phyloP scores from a whole-genome alignment of 768 basidiomycete genomes.

The Astraeus odoratus region DNA sequence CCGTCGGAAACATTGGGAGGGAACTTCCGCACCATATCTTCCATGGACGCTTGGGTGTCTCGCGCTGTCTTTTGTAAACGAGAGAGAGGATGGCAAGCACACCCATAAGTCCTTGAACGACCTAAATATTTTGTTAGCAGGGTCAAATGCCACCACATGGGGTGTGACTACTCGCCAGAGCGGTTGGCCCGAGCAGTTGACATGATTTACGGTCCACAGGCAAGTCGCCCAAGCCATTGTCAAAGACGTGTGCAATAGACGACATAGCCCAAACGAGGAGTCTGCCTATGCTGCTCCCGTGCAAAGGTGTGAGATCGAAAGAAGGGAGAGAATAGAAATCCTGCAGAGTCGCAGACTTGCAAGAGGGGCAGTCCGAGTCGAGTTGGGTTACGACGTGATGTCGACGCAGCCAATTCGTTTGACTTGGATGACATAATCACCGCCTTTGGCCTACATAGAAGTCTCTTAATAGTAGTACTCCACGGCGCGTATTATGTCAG shows the following conservation, averaged over 20 bases:
- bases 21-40: conserved; percentile 74
- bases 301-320: neutral
- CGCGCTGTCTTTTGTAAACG: conserved; percentile 83
- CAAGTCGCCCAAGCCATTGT: conserved; percentile 16
- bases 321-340: neutral
- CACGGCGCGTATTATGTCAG: no score
- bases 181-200: conserved; percentile 41
- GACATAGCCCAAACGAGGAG: conserved; percentile 4
- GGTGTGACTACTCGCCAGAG: conserved; percentile 28
- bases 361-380: neutral
- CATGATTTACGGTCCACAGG: conserved; percentile 39
- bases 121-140: conserved; percentile 31
- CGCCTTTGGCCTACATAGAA: no score
- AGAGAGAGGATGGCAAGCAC: conserved; percentile 82
- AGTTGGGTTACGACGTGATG: neutral
- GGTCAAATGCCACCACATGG: neutral
- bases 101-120: conserved; percentile 87
- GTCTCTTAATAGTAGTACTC: no score
- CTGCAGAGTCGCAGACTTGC: neutral
- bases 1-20: no score
- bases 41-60: conserved; percentile 84
- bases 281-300: neutral
- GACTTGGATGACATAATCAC: conserved; percentile 20
- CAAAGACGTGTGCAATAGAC: conserved; percentile 7
- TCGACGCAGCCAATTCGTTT: no score